Percentiles rank a stretch among this genome's conserved stretches.
phyloP scores from a whole-genome alignment of 169 alveolate genomes.

The Plasmodium gaboni region DNA sequence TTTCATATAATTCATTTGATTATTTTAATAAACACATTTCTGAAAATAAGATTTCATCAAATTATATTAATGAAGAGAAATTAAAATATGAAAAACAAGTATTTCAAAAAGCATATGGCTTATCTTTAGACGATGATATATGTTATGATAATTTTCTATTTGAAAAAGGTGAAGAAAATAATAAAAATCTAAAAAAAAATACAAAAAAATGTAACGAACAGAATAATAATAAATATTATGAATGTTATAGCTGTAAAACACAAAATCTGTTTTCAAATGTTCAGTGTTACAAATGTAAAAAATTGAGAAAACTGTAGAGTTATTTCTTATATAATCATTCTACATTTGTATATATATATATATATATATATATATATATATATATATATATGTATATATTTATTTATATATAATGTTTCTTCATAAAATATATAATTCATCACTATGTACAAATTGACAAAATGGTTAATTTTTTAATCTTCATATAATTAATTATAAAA shows the following conservation, averaged over 20 bases:
- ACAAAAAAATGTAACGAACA: neutral
- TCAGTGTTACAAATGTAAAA: constrained; percentile 61
- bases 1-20: constrained; percentile 48
- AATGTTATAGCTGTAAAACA: constrained; percentile 64
- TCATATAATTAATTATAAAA: too few relatives aligned
- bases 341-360: too few relatives aligned
- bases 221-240: constrained; percentile 11
- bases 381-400: too few relatives aligned
- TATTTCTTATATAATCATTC: neutral
- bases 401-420: too few relatives aligned
- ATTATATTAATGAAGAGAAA: constrained; percentile 31
- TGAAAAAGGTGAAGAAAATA: constrained; percentile 11
- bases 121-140: constrained; percentile 18
- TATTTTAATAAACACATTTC: constrained; percentile 20
- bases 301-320: constrained; percentile 20
- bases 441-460: too few relatives aligned
- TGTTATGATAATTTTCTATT: constrained; percentile 30
- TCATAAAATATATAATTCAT: too few relatives aligned
- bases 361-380: too few relatives aligned
- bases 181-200: neutral
- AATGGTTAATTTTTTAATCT: too few relatives aligned
- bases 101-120: constrained; percentile 60
- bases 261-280: constrained; percentile 52
- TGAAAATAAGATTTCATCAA: constrained; percentile 14
- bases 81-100: constrained; percentile 64